A percentile compares a stretch with the other conserved stretches of the same genome.
Evolutionary conservation across 768 basidiomycete genomes (phyloP).

Genomic region (Pleurotus giganteus): DNA sequence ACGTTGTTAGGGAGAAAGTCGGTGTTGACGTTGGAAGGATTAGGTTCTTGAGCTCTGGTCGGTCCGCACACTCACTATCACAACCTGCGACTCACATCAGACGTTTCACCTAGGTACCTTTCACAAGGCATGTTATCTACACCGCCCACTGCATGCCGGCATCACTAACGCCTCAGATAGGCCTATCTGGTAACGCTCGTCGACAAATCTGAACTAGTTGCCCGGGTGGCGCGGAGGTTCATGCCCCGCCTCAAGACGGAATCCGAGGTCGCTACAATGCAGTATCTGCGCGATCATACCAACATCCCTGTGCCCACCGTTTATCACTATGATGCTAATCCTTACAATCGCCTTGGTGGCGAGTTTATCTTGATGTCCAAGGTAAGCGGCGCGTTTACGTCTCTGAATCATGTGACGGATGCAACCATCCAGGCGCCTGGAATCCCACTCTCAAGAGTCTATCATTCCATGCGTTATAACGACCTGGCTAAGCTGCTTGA

Average conservation of each 20-base stretch:
- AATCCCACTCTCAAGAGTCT: constrained; percentile 67
- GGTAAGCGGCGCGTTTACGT: constrained; percentile 37
- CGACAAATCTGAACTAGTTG: constrained; percentile 63
- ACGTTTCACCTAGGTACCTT: constrained; percentile 63
- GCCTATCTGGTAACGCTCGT: constrained; percentile 74
- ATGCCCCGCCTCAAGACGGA: constrained; percentile 87
- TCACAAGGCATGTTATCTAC: constrained; percentile 56
- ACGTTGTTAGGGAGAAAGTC: constrained; percentile 74
- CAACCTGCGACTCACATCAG: constrained; percentile 11
- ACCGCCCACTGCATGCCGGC: neutral
- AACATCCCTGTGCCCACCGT: constrained; percentile 72
- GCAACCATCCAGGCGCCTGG: constrained; percentile 57
- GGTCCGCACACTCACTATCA: constrained; percentile 23
- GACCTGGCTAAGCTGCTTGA: constrained; percentile 63
- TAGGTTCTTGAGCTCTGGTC: constrained; percentile 71
- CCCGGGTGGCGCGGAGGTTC: constrained; percentile 79
- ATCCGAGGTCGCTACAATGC: constrained; percentile 84
- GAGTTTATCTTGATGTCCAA: constrained; percentile 89
- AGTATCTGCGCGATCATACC: constrained; percentile 72
- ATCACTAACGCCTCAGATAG: constrained; percentile 31
- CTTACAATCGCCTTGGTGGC: constrained; percentile 79
- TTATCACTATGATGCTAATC: constrained; percentile 78
- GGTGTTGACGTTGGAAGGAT: constrained; percentile 66
- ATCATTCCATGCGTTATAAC: constrained; percentile 66
- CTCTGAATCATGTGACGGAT: constrained; percentile 17